These are phyloP conservation scores for Cymodocea nodosa DNA, from an alignment of 116 monocot genomes.

Conservation along the genomic window DNA sequence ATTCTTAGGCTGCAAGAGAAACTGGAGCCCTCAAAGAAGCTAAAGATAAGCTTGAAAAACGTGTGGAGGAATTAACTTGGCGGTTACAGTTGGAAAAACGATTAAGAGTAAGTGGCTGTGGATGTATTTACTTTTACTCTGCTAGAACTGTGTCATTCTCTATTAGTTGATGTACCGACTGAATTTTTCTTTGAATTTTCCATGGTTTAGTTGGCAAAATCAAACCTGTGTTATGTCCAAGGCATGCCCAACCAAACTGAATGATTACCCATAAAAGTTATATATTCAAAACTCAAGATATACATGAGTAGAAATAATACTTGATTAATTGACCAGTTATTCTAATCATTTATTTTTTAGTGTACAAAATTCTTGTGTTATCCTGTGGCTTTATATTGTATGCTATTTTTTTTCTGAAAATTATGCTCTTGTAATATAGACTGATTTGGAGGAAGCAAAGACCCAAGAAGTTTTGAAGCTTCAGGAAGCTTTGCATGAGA, in stretches of 20 bases:
- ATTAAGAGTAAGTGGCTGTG: constrained; percentile 25
- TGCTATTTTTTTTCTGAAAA: constrained; percentile 4
- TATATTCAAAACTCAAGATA: too few species aligned
- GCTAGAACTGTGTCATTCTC: too few species aligned
- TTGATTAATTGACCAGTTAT: too few species aligned
- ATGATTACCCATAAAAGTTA: too few species aligned
- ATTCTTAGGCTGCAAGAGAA: constrained; percentile 58
- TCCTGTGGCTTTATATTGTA: neutral
- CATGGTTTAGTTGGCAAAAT: too few species aligned
- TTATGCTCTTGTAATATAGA: constrained; percentile 5
- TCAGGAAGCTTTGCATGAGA: constrained; percentile 21
- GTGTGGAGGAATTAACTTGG: constrained; percentile 64
- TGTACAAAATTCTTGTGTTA: neutral
- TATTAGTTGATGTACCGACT: too few species aligned
- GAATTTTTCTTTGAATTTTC: too few species aligned
- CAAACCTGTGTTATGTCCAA: too few species aligned
- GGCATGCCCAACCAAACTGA: too few species aligned
- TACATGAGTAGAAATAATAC: too few species aligned
- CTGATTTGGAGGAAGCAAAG: constrained; percentile 39
- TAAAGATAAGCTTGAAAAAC: constrained; percentile 70
- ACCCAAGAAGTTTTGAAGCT: constrained; percentile 38
- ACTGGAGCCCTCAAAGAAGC: constrained; percentile 70
- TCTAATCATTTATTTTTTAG: too few species aligned
- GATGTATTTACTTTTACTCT: too few species aligned
- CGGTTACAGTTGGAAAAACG: constrained; percentile 50